Evolutionary conservation across 1,139 yeast species (phyloP).

Genomic region (Spathaspora sp.): DNA sequence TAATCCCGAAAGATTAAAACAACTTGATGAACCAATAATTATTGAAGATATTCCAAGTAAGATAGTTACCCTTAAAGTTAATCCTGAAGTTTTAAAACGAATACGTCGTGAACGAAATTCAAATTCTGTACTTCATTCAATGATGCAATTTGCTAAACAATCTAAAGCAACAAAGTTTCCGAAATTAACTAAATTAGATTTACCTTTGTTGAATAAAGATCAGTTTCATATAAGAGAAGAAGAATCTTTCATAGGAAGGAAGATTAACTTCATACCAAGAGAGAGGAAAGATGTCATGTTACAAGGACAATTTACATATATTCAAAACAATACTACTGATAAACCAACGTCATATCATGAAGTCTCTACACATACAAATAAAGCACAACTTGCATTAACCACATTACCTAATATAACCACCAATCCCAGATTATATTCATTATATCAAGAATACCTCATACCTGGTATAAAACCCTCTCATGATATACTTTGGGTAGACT

Average conservation of each 20-base stretch:
- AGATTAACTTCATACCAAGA: not conserved
- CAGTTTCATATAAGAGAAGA: constrained; percentile 22
- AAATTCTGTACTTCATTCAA: constrained; percentile 20
- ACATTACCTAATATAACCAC: constrained; percentile 15
- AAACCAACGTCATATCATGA: not conserved
- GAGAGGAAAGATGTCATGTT: not conserved
- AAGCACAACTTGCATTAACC: constrained; percentile 8
- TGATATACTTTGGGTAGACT: constrained; percentile 39
- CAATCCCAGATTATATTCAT: constrained; percentile 20
- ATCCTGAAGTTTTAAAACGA: constrained; percentile 19
- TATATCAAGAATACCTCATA: constrained; percentile 20
- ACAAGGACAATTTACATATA: not conserved
- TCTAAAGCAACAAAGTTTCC: constrained; percentile 24
- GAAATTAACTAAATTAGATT: constrained; percentile 22
- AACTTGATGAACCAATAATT: not conserved
- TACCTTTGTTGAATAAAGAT: constrained; percentile 17
- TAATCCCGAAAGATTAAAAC: not conserved
- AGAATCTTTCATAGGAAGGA: not conserved
- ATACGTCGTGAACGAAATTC: constrained; percentile 6
- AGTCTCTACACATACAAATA: not conserved
- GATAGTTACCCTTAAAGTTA: constrained; percentile 28
- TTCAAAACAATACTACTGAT: not conserved
- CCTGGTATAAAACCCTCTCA: constrained; percentile 1
- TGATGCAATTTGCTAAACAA: constrained; percentile 27
- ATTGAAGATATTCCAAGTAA: constrained; percentile 8